Percentiles rank a stretch among this genome's conserved stretches.
Evolutionary conservation across 2,329 filamentous ascomycete genomes (phyloP).

Genomic region (Xenoacremonium recifei): DNA sequence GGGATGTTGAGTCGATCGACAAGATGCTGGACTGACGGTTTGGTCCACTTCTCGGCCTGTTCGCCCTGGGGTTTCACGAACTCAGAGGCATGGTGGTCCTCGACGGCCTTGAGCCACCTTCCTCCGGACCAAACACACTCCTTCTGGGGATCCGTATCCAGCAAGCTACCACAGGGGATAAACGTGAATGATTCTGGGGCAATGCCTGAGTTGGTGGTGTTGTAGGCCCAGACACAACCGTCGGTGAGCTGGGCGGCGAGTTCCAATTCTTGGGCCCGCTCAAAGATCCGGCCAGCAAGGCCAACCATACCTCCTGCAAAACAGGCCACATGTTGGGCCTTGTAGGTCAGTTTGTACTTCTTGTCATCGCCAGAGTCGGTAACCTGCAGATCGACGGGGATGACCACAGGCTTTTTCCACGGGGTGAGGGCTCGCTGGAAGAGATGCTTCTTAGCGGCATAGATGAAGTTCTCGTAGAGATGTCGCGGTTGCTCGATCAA

Average conservation of each 20-base stretch:
- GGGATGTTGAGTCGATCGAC: constrained; percentile 37
- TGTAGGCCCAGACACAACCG: constrained; percentile 64
- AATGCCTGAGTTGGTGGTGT: constrained; percentile 56
- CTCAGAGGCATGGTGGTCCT: constrained; percentile 22
- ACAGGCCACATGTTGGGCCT: constrained; percentile 59
- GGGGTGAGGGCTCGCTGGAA: constrained; percentile 66
- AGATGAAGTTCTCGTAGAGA: constrained; percentile 38
- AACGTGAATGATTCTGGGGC: constrained; percentile 56
- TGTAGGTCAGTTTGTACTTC: constrained; percentile 32
- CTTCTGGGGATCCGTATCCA: constrained; percentile 15
- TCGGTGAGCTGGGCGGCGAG: constrained; percentile 58
- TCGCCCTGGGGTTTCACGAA: constrained; percentile 20
- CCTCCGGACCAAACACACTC: constrained; percentile 36
- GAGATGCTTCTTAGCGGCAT: constrained; percentile 55
- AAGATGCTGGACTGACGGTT: constrained; percentile 22
- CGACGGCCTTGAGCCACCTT: constrained; percentile 27
- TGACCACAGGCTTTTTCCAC: constrained; percentile 56
- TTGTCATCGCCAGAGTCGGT: constrained; percentile 18
- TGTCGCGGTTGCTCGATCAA: constrained; percentile 27
- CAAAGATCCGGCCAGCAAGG: constrained; percentile 59
- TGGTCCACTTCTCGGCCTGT: constrained; percentile 18
- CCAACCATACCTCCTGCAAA: constrained; percentile 68
- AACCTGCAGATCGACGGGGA: constrained; percentile 55
- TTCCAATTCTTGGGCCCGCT: constrained; percentile 52
- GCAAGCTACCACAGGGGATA: constrained; percentile 38